Base-by-base conservation (phyloP, 805 yeast genomes). In the Kodamaea lidongshanica region DNA sequence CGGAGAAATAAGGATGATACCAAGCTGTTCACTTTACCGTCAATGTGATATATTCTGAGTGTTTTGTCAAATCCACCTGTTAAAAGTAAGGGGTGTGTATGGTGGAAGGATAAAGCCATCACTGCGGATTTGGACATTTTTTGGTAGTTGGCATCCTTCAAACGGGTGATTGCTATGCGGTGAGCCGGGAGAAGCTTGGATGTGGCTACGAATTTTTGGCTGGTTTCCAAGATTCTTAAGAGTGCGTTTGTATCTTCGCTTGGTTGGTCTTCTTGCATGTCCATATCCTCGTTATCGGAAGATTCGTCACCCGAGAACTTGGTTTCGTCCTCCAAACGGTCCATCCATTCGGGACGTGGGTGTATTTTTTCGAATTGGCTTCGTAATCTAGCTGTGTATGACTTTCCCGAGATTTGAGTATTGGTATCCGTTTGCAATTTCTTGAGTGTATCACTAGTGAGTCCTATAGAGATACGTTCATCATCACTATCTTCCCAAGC, bases 11-110 rank as follows among this genome's bases (percentile, higher is more conserved):
- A 61, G 25, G 95, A 78, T 4, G 95, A 80, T 18, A 88, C 94
- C 22, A 89, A 59, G 37, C 74, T 75, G 51, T 92, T 92, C 35
- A 58, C 52, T 47, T 81, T 83, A 10, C 97, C 96, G 53, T 92
- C 97, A 29, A 88, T 74, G 49, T 89, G 94, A 54, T 79, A 92
- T 9, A 92, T 66, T 43, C 98, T 69, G 32, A 92, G 53, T 0
- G 96, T 81, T 42, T 84, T 70, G 54, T 92, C 99, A 52, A 80
- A 88, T 13, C 99, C 99, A 34, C 92, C 94, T 0, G 96, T 83
- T 31, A 92, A 59, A 26, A 89, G 61, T 17, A 92, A 62, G 23
- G 98, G 95, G 44, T 79, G 85, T 6, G 70, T 61, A 7, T 83
- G 84, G 54, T 92, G 98, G 71, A 92, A 92, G 4, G 82, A 68